Evolutionary conservation across 306 rosid species (phyloP), one percentile per base, ranked within the genome.

Genomic region (Senna siamea): DNA sequence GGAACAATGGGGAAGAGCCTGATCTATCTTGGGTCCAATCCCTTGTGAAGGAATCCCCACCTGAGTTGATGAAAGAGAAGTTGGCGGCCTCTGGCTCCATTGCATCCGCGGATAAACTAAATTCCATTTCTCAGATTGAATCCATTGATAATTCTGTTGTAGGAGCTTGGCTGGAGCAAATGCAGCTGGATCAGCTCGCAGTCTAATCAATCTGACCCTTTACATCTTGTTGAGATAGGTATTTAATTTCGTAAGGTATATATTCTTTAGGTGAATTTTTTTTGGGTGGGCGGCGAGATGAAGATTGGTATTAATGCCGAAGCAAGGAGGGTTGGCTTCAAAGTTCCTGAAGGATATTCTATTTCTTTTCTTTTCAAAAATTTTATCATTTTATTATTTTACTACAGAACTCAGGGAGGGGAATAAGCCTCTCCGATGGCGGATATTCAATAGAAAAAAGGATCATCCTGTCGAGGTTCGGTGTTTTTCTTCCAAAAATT

Each of bases 81-180:
- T 64, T 80, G 61, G 84, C 82, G 0, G 82, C 79, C 67, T 48
- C 80, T 35, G 85, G 92, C 20, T 76, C 83, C 52, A 59, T 83
- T 3, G 78, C 87, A 72, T 81, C 95, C 66, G 81, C 86, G 60
- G 91, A 84, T 80, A 88, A 73, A 61, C 69, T 50, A 34, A 93
- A 78, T 78, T 66, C 96, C 61, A 87, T 79, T 55, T 69, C 92
- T 70, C 92, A 85, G 76, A 44, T 43, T 38, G 96, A 93, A 18
- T 79, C 91, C 13, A 23, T 74, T 66, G 98, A 93, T 85, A 90
- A 88, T 75, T 84, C 96, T 19, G 96, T 88, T 61, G 53, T 93
- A 53, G 98, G 90, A 77, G 92, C 96, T 43, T 90, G 96, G 98
- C 88, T 93, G 32, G 98, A 92, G 86, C 92, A 92, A 83, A 87